Evolutionary conservation across 148 eudicot species (phyloP).

Genomic region (Vaccinium macrocarpon): DNA sequence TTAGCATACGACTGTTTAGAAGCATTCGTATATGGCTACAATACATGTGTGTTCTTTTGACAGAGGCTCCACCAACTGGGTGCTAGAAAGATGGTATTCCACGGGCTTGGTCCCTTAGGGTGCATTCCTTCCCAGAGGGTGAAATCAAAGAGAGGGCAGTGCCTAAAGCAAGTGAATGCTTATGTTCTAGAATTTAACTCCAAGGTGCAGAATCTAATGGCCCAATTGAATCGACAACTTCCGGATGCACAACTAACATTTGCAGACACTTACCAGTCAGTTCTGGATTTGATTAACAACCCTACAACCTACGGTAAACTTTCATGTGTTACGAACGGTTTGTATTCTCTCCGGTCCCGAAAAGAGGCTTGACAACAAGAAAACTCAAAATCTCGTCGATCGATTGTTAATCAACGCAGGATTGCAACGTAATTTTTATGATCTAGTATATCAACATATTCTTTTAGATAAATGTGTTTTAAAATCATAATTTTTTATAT

Average conservation of each 20-base stretch:
- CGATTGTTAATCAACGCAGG: not conserved
- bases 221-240: constrained; percentile 47
- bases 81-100: constrained; percentile 71
- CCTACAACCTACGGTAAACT: constrained; percentile 58
- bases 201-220: constrained; percentile 41
- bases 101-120: constrained; percentile 88
- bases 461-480: not conserved
- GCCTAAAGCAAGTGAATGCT: constrained; percentile 66
- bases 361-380: not conserved
- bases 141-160: constrained; percentile 55
- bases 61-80: constrained; percentile 73
- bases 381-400: not conserved
- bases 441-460: not conserved
- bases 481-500: not conserved
- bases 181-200: constrained; percentile 64
- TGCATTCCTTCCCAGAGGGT: constrained; percentile 94
- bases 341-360: not conserved
- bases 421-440: not conserved
- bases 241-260: constrained; percentile 49
- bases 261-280: constrained; percentile 72
- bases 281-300: constrained; percentile 49
- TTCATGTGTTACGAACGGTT: not conserved
- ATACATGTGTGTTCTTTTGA: not conserved
- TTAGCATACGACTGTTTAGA: not conserved
- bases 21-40: not conserved